A percentile compares a stretch with the other conserved stretches of the same genome.
These are phyloP conservation scores for Amanita thiersii DNA, from an alignment of 768 basidiomycete species.

Conservation along the genomic window DNA sequence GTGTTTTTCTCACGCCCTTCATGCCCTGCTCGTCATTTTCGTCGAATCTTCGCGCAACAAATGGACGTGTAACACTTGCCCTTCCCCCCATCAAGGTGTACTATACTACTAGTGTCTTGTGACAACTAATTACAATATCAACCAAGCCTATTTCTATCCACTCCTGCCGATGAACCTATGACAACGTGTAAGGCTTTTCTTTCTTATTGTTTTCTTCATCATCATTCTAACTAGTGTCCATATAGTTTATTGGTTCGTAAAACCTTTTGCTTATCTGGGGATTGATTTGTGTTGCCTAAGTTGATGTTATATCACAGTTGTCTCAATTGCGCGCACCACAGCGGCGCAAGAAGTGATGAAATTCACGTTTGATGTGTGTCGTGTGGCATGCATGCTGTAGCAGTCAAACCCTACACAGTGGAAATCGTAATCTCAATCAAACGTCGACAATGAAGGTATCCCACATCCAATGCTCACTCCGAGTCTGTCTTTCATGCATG, in stretches of 20 bases:
- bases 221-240: too few species aligned
- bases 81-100: slow-evolving; percentile 20
- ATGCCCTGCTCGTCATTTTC: slow-evolving; percentile 69
- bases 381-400: too few species aligned
- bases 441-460: too few species aligned
- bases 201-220: too few species aligned
- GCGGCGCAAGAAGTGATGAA: slow-evolving; percentile 66
- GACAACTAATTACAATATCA: slow-evolving; percentile 81
- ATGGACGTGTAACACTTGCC: slow-evolving; percentile 90
- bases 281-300: slow-evolving; percentile 38
- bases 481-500: too few species aligned
- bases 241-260: too few species aligned
- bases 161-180: slow-evolving; percentile 90
- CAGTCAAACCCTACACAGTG: too few species aligned
- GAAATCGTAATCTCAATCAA: too few species aligned
- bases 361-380: too few species aligned
- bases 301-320: slow-evolving; percentile 47
- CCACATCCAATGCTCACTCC: too few species aligned
- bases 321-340: slow-evolving; percentile 53
- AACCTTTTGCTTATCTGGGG: too few species aligned
- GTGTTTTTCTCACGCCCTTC: too few species aligned
- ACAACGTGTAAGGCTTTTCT: slow-evolving; percentile 59
- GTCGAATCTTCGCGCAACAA: slow-evolving; percentile 78
- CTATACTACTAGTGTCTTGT: slow-evolving; percentile 34
- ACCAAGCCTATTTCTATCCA: slow-evolving; percentile 89